Base-by-base conservation (phyloP, 352 stramenopile genomes). In the Globisporangium spinosum region DNA sequence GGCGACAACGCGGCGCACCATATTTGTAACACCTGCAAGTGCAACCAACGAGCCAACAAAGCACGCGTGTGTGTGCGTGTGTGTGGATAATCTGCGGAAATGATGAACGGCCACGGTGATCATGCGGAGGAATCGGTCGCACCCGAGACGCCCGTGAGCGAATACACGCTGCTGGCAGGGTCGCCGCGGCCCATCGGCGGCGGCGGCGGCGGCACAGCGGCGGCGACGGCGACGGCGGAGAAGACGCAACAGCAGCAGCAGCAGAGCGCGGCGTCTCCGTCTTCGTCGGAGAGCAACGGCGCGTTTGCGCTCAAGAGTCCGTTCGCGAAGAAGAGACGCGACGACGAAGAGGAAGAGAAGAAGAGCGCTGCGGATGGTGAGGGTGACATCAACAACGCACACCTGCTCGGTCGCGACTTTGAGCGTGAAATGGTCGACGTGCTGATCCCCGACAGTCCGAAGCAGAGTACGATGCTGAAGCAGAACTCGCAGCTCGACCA, bases 1-100 rank as follows among this genome's bases (percentile, higher is more conserved):
- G 43, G 15, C 4, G 13, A 51, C 43, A 51, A 51, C 43, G 2
- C 43, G 43, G 17, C 17, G 17, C 43, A 1, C 43, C 43, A 51
- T 51, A 51, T 51, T 23, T 51, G 43, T 23, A 51, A 51, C 43
- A 6, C 43, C 51, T 34, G 17, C 27, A 59, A 25, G 27, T 43
- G 57, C 35, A 79, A 78, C 79, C 79, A 86, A 38, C 78, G 29
- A 32, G 29, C 29, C 29, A 32, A 32, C 29, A 32, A 72, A 64
- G 73, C 13, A 5, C 58, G 22, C n/a, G 29, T 32, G 4, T 4
- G 29, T 32, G 29, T 32, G 4, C 29, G 29, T 32, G 29, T 32
- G 29, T 32, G 20, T 9, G 2, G 7, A 13, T 25, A 20, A 51
- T 40, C 17, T 57, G 62, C 47, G 62, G 27, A 32, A 53, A 23